Conservation (phyloP, 75 land plant species). For the Cupressus sempervirens region DNA sequence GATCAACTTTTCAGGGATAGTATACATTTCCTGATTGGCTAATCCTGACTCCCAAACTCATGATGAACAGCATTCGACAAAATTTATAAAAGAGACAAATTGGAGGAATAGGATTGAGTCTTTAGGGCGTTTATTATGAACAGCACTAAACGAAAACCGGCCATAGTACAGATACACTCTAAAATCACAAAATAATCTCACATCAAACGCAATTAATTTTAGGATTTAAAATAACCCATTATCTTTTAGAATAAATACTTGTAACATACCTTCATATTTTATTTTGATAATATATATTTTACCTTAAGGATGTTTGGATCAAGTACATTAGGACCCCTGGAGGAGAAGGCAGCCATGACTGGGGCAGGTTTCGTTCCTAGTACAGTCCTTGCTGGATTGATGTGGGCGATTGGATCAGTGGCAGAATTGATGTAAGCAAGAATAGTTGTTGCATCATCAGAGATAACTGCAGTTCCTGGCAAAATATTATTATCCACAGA, state of each 20-base stretch:
- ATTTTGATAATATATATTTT: not conserved
- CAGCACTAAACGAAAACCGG: not conserved
- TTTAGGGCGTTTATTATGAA: not conserved
- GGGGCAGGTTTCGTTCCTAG: constrained; percentile 59
- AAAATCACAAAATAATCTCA: not conserved
- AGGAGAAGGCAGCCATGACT: constrained; percentile 62
- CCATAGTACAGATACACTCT: not conserved
- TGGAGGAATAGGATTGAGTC: not conserved
- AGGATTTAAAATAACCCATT: not conserved
- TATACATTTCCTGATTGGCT: not conserved
- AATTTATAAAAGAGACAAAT: not conserved
- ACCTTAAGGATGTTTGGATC: constrained; percentile 77
- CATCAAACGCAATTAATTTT: not conserved
- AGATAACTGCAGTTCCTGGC: constrained; percentile 17
- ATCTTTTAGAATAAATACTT: too few species aligned
- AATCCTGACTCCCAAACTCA: too few species aligned
- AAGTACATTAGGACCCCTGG: constrained; percentile 62
- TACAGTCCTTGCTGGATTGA: constrained; percentile 44
- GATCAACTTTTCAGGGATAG: not conserved
- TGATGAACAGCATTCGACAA: not conserved
- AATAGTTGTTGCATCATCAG: constrained; percentile 19
- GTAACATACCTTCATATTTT: too few species aligned
- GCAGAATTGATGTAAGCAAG: constrained; percentile 50
- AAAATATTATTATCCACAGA: constrained; percentile 13
- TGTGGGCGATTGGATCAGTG: constrained; percentile 37